Conservation (phyloP, 441 rosid species). For the Populus hybrid region DNA sequence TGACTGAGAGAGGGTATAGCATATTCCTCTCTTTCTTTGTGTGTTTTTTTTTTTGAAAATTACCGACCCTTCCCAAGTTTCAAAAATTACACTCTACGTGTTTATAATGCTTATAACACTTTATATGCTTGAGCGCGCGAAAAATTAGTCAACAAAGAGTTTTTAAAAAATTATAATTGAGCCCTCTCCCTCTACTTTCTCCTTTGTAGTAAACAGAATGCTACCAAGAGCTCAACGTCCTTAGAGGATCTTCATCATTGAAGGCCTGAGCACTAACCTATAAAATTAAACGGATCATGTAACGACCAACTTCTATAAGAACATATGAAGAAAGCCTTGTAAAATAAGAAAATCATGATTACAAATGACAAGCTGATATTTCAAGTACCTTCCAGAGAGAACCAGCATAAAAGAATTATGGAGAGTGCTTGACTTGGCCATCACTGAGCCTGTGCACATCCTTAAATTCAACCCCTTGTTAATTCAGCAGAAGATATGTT, state of each 20-base stretch:
- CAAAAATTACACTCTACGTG: neutral
- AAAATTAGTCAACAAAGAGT: too few relatives aligned
- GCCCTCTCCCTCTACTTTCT: too few relatives aligned
- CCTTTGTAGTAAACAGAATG: conserved; percentile 1
- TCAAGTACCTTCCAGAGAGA: conserved; percentile 91
- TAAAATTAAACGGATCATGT: conserved; percentile 19
- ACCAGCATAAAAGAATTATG: conserved; percentile 89
- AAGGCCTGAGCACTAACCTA: conserved; percentile 96
- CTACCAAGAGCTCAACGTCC: conserved; percentile 92
- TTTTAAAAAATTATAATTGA: too few relatives aligned
- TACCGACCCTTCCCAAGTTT: neutral
- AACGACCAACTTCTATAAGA: conserved; percentile 1
- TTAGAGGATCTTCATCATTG: conserved; percentile 91
- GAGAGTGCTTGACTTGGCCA: conserved; percentile 96
- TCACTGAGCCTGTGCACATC: conserved; percentile 86
- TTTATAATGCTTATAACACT: neutral
- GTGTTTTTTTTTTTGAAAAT: too few relatives aligned
- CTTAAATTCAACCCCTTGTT: conserved; percentile 74
- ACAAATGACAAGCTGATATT: neutral
- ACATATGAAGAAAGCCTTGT: neutral
- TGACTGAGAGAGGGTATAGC: neutral
- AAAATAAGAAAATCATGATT: neutral
- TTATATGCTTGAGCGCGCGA: neutral
- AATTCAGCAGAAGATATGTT: conserved; percentile 18
- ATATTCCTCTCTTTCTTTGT: too few relatives aligned